Base-by-base conservation (phyloP, 371 early-diverging fungal genomes). In the Choanephora cucurbitarum region DNA sequence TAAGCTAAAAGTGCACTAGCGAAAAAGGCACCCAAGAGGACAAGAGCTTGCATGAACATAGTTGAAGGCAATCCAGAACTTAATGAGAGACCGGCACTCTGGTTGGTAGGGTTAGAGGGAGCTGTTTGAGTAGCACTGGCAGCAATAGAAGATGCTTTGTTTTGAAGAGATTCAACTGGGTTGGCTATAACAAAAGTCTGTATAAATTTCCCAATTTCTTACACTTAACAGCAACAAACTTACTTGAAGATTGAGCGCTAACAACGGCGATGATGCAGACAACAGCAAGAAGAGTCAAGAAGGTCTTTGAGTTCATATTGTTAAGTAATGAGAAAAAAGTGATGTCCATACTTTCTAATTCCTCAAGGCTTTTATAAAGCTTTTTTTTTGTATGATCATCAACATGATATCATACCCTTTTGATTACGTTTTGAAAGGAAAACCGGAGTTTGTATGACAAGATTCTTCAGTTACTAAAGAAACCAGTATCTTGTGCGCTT, bases 221-320 rank as follows among this genome's bases (percentile, higher is more conserved):
- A 28, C 7, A 28, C 5, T n/a, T n/a, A 23, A 18, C 18, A 21
- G 44, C 22, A 9, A 4, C n/a, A 14, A 19, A 40, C 3, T 33
- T 50, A 50, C 51, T 39, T 31, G 55, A 43, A 19, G 39, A 42
- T 46, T 66, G 67, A 28, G 67, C 67, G 14, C 42, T 46, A 17
- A 52, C 67, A 3, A 62, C 14, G 19, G 58, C 62, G 46, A 58
- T 40, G 13, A 66, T 19, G 32, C 67, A 67, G 21, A 49, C 40
- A 52, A 58, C 17, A 48, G 62, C 62, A 21, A 67, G 17, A 7
- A 55, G 8, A 41, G 47, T 19, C 34, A 62, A 52, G 34, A 55
- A 58, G 19, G 44, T 52, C 40, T 62, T 67, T 31, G 56, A 39
- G 53, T 67, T 67, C 67, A 67, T 67, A 58, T 49, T 58, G 32